Percentiles rank a stretch among this genome's conserved stretches.
Conservation (phyloP, 176 grass and related monocot species). For the Saccharum officinarum region DNA sequence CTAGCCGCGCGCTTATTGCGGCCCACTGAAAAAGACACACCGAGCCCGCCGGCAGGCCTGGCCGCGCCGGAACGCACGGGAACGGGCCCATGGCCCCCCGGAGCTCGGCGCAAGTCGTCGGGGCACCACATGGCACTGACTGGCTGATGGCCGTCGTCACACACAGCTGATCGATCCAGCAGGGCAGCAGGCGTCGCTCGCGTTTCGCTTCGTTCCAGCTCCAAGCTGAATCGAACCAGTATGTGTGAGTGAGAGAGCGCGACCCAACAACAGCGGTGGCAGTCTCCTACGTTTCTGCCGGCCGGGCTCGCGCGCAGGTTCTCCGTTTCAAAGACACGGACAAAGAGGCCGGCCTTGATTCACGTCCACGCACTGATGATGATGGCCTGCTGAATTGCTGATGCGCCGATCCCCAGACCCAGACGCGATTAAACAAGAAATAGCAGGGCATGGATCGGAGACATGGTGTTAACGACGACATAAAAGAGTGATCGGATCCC, state of each 20-base stretch:
- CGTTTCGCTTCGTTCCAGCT: neutral
- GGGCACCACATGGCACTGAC: no score
- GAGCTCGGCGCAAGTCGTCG: no score
- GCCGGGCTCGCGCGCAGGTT: neutral
- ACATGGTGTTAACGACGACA: constrained; percentile 20
- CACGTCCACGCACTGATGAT: neutral
- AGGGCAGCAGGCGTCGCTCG: neutral
- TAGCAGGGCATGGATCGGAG: neutral
- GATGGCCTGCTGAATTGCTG: no score
- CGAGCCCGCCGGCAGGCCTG: no score
- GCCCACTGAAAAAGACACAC: neutral
- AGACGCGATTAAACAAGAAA: no score
- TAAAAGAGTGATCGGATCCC: constrained; percentile 41
- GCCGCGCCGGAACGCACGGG: no score
- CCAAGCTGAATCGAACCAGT: neutral
- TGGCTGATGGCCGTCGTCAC: no score
- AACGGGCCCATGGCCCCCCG: no score
- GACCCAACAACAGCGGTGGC: neutral
- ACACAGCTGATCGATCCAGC: no score
- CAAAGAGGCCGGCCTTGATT: neutral
- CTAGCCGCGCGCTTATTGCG: neutral
- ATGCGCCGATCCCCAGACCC: neutral
- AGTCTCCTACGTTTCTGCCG: neutral
- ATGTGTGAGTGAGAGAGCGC: neutral
- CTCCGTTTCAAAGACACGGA: neutral